A percentile compares a stretch with the other conserved stretches of the same genome.
Conservation (phyloP, 1,139 yeast species). For the Arxiozyma telluris region DNA sequence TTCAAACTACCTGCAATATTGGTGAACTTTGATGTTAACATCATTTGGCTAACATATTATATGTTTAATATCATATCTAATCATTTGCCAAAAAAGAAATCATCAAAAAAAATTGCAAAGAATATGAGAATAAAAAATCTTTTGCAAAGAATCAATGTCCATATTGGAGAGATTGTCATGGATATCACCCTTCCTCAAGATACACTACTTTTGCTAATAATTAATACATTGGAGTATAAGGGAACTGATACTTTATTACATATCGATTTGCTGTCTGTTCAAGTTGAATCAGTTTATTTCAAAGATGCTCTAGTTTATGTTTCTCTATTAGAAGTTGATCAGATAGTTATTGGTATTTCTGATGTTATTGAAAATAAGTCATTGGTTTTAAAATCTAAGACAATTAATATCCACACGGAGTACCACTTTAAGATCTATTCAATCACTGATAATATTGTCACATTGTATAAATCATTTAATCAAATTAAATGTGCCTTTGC, state of each 20-base stretch:
- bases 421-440: constrained; percentile 57
- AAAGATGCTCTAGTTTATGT: constrained; percentile 16
- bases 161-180: constrained; percentile 15
- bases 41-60: constrained; percentile 25
- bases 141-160: constrained; percentile 7
- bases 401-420: constrained; percentile 24
- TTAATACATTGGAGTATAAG: constrained; percentile 8
- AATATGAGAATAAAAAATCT: background rate
- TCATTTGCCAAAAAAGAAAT: background rate
- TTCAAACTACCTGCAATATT: constrained; percentile 14
- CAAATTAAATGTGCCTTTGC: constrained; percentile 48
- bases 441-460: constrained; percentile 56
- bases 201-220: constrained; percentile 15
- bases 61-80: constrained; percentile 2
- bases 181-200: constrained; percentile 22
- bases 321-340: constrained; percentile 15
- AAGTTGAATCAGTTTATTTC: constrained; percentile 26
- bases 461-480: constrained; percentile 49
- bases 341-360: constrained; percentile 9
- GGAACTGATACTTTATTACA: constrained; percentile 3
- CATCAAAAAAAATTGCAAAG: background rate
- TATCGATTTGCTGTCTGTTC: constrained; percentile 11
- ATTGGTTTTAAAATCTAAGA: constrained; percentile 11
- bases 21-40: constrained; percentile 21
- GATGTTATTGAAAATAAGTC: constrained; percentile 1